Conservation (phyloP, 1,139 yeast genomes). For the Kodamaea suecica region DNA sequence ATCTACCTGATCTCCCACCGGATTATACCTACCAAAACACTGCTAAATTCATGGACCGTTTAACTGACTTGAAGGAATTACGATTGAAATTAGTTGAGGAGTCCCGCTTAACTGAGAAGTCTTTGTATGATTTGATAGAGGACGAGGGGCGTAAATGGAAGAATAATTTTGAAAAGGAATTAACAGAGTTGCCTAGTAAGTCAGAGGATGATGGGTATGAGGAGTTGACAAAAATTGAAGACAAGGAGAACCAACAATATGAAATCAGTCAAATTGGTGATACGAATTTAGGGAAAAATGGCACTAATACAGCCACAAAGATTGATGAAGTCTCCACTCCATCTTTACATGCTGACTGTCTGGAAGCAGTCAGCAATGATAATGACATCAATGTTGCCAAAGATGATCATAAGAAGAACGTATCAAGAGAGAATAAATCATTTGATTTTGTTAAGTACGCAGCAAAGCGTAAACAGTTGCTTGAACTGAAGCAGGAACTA, state of each 20-base stretch:
- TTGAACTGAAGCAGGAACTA: constrained; percentile 18
- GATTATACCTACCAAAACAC: constrained; percentile 86
- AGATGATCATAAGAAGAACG: too few relatives aligned
- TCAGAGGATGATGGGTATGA: constrained; percentile 11
- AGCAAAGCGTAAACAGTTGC: constrained; percentile 29
- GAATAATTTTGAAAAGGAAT: constrained; percentile 24
- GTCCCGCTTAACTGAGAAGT: constrained; percentile 74
- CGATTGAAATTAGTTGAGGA: constrained; percentile 74
- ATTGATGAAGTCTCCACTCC: too few relatives aligned
- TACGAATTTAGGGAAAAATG: neutral
- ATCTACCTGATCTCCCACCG: constrained; percentile 88
- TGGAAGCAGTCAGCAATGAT: too few relatives aligned
- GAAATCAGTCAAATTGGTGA: neutral
- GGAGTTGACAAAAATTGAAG: neutral
- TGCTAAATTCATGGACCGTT: constrained; percentile 58
- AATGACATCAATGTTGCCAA: too few relatives aligned
- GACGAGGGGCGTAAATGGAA: constrained; percentile 39
- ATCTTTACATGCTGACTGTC: too few relatives aligned
- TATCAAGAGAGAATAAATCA: constrained; percentile 18
- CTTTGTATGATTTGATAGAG: constrained; percentile 58
- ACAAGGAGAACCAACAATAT: neutral
- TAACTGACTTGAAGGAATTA: constrained; percentile 71
- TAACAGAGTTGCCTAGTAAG: constrained; percentile 24
- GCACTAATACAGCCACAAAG: constrained; percentile 4
- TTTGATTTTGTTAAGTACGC: constrained; percentile 61